Evolutionary conservation across 768 basidiomycete species (phyloP), one percentile per base, ranked within the genome.

Genomic region (Macrolepiota albuminosa): DNA sequence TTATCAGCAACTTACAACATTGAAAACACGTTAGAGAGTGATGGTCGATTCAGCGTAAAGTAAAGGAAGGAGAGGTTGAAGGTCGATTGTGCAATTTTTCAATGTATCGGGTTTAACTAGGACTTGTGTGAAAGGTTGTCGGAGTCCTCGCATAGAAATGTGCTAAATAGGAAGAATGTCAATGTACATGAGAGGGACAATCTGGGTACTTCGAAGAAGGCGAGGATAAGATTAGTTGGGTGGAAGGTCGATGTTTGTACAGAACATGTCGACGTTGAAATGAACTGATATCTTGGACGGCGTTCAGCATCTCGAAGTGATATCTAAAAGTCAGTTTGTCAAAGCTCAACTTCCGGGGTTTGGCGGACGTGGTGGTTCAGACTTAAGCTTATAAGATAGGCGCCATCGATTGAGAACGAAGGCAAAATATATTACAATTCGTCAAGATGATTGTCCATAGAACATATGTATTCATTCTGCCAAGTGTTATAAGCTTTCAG

Each of bases 91-190:
- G 50, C 68, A 14, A 58, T 64, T 0, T 21, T 70, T n/a, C 59
- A 67, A 50, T 68, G 63, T 34, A 36, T 65, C 2, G 64, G 48
- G 4, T 70, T 70, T 48, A 53, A 67, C 26, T 31, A 58, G 2
- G 42, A 1, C 0, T 39, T 70, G 1, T 66, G 67, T 26, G 21
- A 59, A 11, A 57, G 6, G 14, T 54, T 66, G 34, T 43, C n/a
- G 2, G 18, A 54, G n/a, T 18, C 18, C 3, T 14, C 26, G 1
- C 39, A 6, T 3, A 2, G 3, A n/a, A 31, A 40, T 4, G 18
- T 11, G 9, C n/a, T 29, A 1, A 31, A 43, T 29, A 31, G 39
- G 18, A 54, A 18, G 8, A 29, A 2, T 31, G 10, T 31, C 11
- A 4, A 6, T 39, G 31, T 13, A 9, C 24, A 31, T 31, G 29